Base-by-base conservation (phyloP, 2,329 filamentous ascomycete genomes). In the Xylaria digitata region DNA sequence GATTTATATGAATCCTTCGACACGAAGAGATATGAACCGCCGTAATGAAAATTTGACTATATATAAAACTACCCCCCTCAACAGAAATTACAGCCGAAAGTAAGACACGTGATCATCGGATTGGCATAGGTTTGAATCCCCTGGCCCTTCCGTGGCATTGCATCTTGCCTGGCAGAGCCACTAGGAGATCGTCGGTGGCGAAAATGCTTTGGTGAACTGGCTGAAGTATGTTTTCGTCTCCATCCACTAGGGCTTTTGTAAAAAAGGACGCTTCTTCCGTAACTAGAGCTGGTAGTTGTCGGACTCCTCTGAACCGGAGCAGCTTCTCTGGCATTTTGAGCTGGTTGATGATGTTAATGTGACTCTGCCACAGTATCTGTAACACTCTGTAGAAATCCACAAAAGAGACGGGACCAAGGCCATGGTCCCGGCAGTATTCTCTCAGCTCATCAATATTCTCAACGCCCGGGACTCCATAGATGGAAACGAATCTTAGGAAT, bases 181-280 rank as follows among this genome's bases (percentile, higher is more conserved):
- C 62, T 6, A 65, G 13, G 17, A 65, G 48, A 65, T 65, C 62
- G 23, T 65, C 62, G 13, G 56, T 65, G 26, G 62, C 55, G 43
- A 65, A 65, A 49, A 65, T 55, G 21, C 62, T 53, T 23, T 65
- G 62, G 11, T 65, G 62, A n/a, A 64, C 62, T 2, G 62, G 62
- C 32, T 64, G 62, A 34, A 64, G 42, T 40, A 64, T 40, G 55
- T 54, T 64, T 32, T 64, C 62, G 6, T 54, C 48, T 15, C 30
- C 55, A 34, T 59, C 55, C 21, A 59, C 21, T 15, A 64, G 42
- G 2, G 40, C 59, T n/a, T 59, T 64, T 21, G 55, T 64, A 13
- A 64, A 59, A 34, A 60, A 64, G 9, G 62, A 64, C 15, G 62
- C 42, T 21, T 64, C 62, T 59, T 60, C 55, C 4, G 55, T 59